Base-by-base conservation (phyloP, 2,329 filamentous ascomycete species). In the Lachnellula arida region DNA sequence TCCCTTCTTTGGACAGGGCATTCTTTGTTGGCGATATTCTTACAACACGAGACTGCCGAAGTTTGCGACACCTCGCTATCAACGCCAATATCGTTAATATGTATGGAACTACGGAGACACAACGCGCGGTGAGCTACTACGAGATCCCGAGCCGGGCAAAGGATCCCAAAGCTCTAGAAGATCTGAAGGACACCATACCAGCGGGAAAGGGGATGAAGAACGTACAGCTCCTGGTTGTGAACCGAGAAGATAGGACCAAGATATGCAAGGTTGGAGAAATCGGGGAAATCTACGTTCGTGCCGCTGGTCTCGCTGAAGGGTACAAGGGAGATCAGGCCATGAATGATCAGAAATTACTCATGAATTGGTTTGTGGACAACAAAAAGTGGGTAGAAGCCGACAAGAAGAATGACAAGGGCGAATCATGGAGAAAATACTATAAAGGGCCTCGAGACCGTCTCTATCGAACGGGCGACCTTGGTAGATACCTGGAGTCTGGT, bases 21-120 rank as follows among this genome's bases (percentile, higher is more conserved):
- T 93, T 97, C 77, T 97, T 93, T 60, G 93, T 97, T 1, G 94
- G 94, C 34, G 93, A 97, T 68, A 78, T 97, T 35, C 73, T 97
- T 48, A 95, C 91, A 60, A 96, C 86, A 68, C 81, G 85, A 67
- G 93, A 97, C 66, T 95, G 90, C 72, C 78, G 79, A 43, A 80
- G 81, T 23, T 76, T 97, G n/a, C 88, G 89, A 56, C 79, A 83
- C 46, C 79, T 97, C 39, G 92, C 88, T 0, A 78, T 81, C 0
- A 92, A 93, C 60, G 84, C 84, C 57, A 79, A 79, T 59, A 91
- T 96, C 58, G 80, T 91, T 62, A 93, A 92, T 73, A 88, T 93
- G 84, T 95, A 91, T 68, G 91, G 92, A 43, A 91, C 91, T 0
- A 96, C 91, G 0, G 91, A 96, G 71, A 93, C 88, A 0, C 84